Evolutionary conservation across 331 rosid species (phyloP).

Genomic region (Prunus yedoensis): DNA sequence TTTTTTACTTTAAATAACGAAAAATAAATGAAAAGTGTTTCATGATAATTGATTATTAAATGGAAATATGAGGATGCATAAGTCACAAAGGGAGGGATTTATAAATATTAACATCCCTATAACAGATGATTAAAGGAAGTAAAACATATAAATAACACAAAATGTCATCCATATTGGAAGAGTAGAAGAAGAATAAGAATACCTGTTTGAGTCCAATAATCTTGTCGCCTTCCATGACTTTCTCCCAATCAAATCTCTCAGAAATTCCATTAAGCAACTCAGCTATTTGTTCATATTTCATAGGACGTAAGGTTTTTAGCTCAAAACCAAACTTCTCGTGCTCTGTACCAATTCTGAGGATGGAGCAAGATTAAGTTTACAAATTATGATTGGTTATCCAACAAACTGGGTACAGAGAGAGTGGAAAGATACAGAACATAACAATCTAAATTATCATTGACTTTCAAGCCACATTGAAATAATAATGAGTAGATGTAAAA

Average conservation of each 20-base stretch:
- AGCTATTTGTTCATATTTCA: conserved; percentile 86
- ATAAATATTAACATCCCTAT: not conserved
- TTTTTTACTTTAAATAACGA: not conserved
- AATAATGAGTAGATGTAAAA: not conserved
- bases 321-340: conserved; percentile 99
- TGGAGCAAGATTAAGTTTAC: not conserved
- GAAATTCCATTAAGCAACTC: conserved; percentile 76
- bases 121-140: not conserved
- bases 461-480: not conserved
- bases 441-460: not conserved
- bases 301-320: conserved; percentile 68
- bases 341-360: conserved; percentile 95
- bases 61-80: not conserved
- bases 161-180: not conserved
- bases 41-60: not conserved
- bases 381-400: conserved; percentile 1
- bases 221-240: conserved; percentile 82
- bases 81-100: conserved; percentile 1
- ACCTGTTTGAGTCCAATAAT: conserved; percentile 98
- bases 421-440: not conserved
- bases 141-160: not conserved
- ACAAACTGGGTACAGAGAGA: not conserved
- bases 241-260: conserved; percentile 98
- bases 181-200: not conserved
- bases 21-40: conserved; percentile 9